Conservation (phyloP, 208 protist species). For the Naegleria fowleri region DNA sequence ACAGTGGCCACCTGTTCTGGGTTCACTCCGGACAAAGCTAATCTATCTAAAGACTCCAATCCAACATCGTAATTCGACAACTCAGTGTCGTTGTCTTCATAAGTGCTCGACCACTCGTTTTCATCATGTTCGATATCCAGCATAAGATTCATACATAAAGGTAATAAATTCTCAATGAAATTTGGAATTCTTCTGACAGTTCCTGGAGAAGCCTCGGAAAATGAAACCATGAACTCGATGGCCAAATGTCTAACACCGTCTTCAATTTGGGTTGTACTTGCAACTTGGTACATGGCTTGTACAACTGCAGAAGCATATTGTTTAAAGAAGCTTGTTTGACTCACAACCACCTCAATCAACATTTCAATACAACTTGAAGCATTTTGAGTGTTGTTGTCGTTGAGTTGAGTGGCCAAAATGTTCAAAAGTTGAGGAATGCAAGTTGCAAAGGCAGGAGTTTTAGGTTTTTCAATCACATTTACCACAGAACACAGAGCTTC, state of each 20-base stretch:
- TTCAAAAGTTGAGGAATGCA: neutral
- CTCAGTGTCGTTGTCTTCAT: slow-evolving; percentile 44
- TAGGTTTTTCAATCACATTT: neutral
- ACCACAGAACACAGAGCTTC: neutral
- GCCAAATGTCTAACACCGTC: slow-evolving; percentile 9
- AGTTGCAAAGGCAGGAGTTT: neutral
- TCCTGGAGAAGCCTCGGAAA: neutral
- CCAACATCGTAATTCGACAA: slow-evolving; percentile 47
- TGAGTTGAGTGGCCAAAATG: neutral
- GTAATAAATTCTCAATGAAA: neutral
- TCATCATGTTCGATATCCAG: slow-evolving; percentile 45
- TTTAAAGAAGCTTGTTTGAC: neutral
- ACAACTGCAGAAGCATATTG: neutral
- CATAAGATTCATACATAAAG: slow-evolving; percentile 45
- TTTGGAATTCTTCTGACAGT: neutral
- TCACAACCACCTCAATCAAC: slow-evolving; percentile 4
- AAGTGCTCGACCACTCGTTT: slow-evolving; percentile 33
- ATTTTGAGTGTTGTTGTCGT: neutral
- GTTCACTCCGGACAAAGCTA: slow-evolving; percentile 50
- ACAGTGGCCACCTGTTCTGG: slow-evolving; percentile 56
- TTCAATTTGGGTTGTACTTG: neutral
- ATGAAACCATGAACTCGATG: slow-evolving; percentile 2
- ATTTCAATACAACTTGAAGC: neutral
- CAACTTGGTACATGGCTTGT: neutral
- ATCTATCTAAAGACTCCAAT: slow-evolving; percentile 55